Base-by-base conservation (phyloP, 2,329 filamentous ascomycete species). In the Paracoccidioides brasiliensis region DNA sequence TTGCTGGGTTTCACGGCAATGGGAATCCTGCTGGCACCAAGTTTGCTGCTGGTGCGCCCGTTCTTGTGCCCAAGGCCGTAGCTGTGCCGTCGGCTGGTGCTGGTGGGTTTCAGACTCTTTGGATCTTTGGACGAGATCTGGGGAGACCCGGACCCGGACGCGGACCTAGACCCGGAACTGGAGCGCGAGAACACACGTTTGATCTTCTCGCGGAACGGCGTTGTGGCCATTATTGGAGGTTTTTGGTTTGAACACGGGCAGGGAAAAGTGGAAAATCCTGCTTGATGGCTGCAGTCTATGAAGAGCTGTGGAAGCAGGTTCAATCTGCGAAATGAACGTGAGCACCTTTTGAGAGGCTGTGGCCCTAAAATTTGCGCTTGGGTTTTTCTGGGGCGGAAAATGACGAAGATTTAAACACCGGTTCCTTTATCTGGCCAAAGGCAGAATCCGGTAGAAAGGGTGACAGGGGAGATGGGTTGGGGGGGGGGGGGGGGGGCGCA, bases 181-280 rank as follows among this genome's bases (percentile, higher is more conserved):
- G 55, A 35, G 43, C 60, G 56, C 54, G 55, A 58, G 58, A 62
- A 60, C 44, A 59, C 55, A 30, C 55, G 55, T 43, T 58, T 61
- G 42, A 62, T 53, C 33, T 56, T 61, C 52, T 62, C 56, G 45
- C 60, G 59, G 50, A 62, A 48, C 10, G 57, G 48, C 56, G 57
- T 59, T 45, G 22, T 56, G 41, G 50, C 14, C 37, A 42, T 52
- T 22, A n/a, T 30, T 52, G 37, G 38, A 22, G 38, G 28, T 9
- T 33, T 28, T 46, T 5, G 43, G 37, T 30, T 41, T n/a, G 22
- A 9, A 28, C 15, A 28, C 12, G 22, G 35, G 35, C 37, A 15
- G 1, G 9, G 37, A n/a, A 15, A 35, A n/a, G 1, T 15, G 37
- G 22, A 15, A 35, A n/a, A 28, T 28, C 15, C 12, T 43, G 15